Evolutionary conservation across 2,329 filamentous ascomycete genomes (phyloP).

Genomic region (Fulvia fulva): DNA sequence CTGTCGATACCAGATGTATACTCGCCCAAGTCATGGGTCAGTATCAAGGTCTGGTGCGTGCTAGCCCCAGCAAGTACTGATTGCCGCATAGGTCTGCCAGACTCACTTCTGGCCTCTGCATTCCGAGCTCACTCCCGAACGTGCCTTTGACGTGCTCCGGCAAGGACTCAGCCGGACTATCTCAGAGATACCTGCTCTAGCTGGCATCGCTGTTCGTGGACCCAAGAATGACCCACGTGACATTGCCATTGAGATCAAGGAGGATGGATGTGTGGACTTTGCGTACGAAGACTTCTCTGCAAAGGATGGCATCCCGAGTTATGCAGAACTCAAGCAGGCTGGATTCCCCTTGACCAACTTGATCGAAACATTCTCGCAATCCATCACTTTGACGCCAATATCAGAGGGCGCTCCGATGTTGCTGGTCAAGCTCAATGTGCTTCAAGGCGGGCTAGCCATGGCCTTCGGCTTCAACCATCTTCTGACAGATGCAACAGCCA

Average conservation of each 20-base stretch:
- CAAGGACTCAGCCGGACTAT: too few species aligned
- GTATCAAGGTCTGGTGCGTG: too few species aligned
- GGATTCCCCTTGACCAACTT: slow-evolving; percentile 15
- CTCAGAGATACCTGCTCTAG: too few species aligned
- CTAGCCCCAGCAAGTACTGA: too few species aligned
- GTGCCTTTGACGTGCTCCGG: too few species aligned
- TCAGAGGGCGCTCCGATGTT: slow-evolving; percentile 15
- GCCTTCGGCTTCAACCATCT: slow-evolving; percentile 19
- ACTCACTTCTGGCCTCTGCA: too few species aligned
- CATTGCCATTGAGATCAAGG: slow-evolving; percentile 8
- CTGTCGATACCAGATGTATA: too few species aligned
- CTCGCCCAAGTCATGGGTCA: too few species aligned
- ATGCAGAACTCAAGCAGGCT: slow-evolving; percentile 6
- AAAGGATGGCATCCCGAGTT: slow-evolving; percentile 7
- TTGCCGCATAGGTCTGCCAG: too few species aligned
- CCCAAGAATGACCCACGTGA: slow-evolving; percentile 17
- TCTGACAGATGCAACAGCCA: slow-evolving; percentile 9
- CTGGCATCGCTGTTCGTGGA: too few species aligned
- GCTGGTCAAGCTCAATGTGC: slow-evolving; percentile 13
- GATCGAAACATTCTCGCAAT: slow-evolving; percentile 7
- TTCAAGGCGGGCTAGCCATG: slow-evolving; percentile 15
- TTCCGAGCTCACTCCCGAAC: too few species aligned
- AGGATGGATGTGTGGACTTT: slow-evolving; percentile 15
- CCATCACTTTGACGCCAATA: slow-evolving; percentile 6
- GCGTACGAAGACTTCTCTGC: slow-evolving; percentile 6